Percentiles rank a stretch among this genome's conserved stretches.
phyloP scores from a whole-genome alignment of 2,329 filamentous ascomycete species.

The Decorospora gaudefroyi region DNA sequence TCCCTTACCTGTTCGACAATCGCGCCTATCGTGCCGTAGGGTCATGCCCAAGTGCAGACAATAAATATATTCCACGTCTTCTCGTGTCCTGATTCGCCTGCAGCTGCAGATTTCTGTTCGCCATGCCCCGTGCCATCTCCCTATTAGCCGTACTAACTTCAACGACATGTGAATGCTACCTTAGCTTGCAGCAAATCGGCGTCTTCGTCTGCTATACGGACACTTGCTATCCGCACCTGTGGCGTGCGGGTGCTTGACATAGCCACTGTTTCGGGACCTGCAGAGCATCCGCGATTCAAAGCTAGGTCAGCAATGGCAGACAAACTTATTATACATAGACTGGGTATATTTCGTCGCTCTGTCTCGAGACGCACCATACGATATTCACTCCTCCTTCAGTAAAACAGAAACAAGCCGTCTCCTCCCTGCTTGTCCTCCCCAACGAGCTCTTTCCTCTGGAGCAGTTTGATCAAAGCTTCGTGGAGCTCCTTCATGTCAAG shows the following conservation, averaged over 20 bases:
- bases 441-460: constrained; percentile 72
- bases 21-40: constrained; percentile 1
- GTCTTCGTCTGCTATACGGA: background rate
- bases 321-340: background rate
- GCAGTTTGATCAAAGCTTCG: constrained; percentile 74
- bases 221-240: constrained; percentile 2
- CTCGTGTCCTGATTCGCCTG: constrained; percentile 25
- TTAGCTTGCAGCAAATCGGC: constrained; percentile 9
- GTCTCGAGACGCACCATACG: background rate
- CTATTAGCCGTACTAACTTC: constrained; percentile 19
- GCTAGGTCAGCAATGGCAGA: no score
- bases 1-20: background rate
- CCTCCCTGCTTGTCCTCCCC: constrained; percentile 35
- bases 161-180: constrained; percentile 9
- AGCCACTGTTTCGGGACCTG: constrained; percentile 10
- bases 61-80: constrained; percentile 7
- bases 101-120: constrained; percentile 23
- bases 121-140: constrained; percentile 17
- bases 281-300: no score
- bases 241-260: constrained; percentile 13
- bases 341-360: constrained; percentile 20
- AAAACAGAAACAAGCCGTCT: constrained; percentile 41
- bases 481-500: constrained; percentile 95
- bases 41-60: constrained; percentile 1
- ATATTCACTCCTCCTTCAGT: constrained; percentile 20